These are phyloP conservation scores for Salix purpurea DNA, from an alignment of 345 rosid genomes.

Conservation along the genomic window DNA sequence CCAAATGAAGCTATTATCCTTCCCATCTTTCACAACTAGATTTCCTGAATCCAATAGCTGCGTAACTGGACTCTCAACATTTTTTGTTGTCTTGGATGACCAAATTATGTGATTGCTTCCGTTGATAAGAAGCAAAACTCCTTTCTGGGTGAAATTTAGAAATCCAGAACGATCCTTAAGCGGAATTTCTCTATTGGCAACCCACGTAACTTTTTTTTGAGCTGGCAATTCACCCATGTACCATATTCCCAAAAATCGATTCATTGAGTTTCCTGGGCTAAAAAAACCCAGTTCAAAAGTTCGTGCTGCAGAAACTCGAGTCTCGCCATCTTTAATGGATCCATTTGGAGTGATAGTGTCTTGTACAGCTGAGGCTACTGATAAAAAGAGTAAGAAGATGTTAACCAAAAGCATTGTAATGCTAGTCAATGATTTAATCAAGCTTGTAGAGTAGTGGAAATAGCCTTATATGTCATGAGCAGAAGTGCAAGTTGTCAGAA, in stretches of 20 bases:
- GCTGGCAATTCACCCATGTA: slow-evolving; percentile 4
- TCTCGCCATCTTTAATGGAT: slow-evolving; percentile 11
- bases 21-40: slow-evolving; percentile 9
- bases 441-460: neutral
- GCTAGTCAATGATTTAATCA: neutral
- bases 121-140: neutral
- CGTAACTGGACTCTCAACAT: neutral
- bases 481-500: no score
- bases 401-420: neutral
- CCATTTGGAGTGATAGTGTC: slow-evolving; percentile 8
- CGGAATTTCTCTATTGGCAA: slow-evolving; percentile 22
- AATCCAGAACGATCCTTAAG: neutral
- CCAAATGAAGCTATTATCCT: slow-evolving; percentile 1
- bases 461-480: no score
- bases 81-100: neutral
- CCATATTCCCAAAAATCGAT: slow-evolving; percentile 27
- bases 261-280: slow-evolving; percentile 3
- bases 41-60: slow-evolving; percentile 21
- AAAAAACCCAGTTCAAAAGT: slow-evolving; percentile 30
- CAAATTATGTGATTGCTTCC: neutral
- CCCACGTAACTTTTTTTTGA: slow-evolving; percentile 7
- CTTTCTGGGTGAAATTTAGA: slow-evolving; percentile 3
- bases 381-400: neutral
- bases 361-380: neutral
- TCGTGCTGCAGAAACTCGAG: slow-evolving; percentile 7